Conservation (phyloP, 495 filamentous ascomycete genomes). For the Alectoria sarmentosa region DNA sequence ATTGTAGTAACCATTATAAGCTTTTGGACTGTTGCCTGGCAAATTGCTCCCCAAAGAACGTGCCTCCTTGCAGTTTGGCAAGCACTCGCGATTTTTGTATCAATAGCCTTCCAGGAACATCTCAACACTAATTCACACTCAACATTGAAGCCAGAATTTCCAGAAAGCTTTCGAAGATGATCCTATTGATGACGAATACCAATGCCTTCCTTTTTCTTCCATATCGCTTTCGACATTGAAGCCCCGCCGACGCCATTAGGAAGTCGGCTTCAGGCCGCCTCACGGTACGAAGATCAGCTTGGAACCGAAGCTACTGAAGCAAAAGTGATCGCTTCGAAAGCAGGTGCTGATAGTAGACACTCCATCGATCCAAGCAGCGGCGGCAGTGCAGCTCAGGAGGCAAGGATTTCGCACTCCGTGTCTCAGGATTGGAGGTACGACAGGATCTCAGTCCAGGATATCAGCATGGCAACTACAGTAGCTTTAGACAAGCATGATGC, state of each 20-base stretch:
- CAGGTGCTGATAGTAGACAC: not conserved
- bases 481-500: conserved; percentile 20
- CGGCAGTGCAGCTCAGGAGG: not conserved
- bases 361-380: not conserved
- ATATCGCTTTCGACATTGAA: conserved; percentile 74
- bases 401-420: conserved; percentile 21
- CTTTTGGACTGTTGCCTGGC: no score
- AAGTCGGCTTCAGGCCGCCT: not conserved
- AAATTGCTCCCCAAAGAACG: not conserved
- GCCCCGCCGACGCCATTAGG: not conserved
- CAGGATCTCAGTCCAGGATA: conserved; percentile 55
- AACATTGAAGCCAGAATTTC: not conserved
- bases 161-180: conserved; percentile 8
- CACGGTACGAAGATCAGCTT: not conserved
- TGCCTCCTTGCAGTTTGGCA: not conserved
- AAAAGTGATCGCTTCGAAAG: not conserved
- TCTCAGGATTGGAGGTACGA: conserved; percentile 57
- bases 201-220: conserved; percentile 88
- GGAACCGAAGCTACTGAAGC: not conserved
- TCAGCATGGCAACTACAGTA: conserved; percentile 50
- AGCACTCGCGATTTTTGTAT: not conserved
- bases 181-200: not conserved
- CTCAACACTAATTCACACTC: not conserved
- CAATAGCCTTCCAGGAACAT: not conserved
- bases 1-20: not conserved